Conservation (phyloP, 768 basidiomycete species). For the Pluteus cervinus region DNA sequence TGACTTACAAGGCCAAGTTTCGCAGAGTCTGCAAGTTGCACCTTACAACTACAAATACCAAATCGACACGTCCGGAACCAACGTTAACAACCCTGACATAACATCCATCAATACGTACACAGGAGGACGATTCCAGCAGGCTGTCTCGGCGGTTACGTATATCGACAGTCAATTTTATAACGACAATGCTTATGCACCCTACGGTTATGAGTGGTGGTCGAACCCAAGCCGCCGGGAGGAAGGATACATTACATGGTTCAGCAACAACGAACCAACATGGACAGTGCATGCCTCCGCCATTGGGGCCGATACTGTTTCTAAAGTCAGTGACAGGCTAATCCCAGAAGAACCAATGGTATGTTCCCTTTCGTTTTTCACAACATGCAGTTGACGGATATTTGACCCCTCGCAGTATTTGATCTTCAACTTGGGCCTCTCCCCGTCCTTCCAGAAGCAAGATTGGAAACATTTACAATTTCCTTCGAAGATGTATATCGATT, state of each 20-base stretch:
- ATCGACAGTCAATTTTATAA: slow-evolving; percentile 53
- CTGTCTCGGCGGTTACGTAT: slow-evolving; percentile 56
- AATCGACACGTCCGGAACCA: slow-evolving; percentile 48
- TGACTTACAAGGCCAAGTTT: slow-evolving; percentile 54
- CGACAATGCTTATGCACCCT: slow-evolving; percentile 47
- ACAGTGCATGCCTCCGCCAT: slow-evolving; percentile 57
- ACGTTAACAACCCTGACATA: slow-evolving; percentile 42
- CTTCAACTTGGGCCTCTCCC: slow-evolving; percentile 79
- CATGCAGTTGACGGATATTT: slow-evolving; percentile 7
- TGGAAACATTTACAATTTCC: slow-evolving; percentile 74
- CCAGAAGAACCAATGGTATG: slow-evolving; percentile 92
- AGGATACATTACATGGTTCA: slow-evolving; percentile 86
- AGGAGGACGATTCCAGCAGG: slow-evolving; percentile 72
- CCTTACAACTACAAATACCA: slow-evolving; percentile 71
- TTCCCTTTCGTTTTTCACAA: slow-evolving; percentile 10
- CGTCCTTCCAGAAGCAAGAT: slow-evolving; percentile 69
- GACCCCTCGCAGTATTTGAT: slow-evolving; percentile 70
- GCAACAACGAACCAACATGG: slow-evolving; percentile 65
- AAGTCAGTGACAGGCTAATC: slow-evolving; percentile 66
- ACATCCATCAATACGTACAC: slow-evolving; percentile 62
- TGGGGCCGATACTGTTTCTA: slow-evolving; percentile 52
- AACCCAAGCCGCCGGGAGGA: slow-evolving; percentile 56
- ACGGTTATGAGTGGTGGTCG: slow-evolving; percentile 79
- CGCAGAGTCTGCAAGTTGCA: slow-evolving; percentile 77
- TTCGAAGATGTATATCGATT: slow-evolving; percentile 78